Conservation (phyloP, 1,284 basidiomycete genomes). For the Tilletia setariae region DNA sequence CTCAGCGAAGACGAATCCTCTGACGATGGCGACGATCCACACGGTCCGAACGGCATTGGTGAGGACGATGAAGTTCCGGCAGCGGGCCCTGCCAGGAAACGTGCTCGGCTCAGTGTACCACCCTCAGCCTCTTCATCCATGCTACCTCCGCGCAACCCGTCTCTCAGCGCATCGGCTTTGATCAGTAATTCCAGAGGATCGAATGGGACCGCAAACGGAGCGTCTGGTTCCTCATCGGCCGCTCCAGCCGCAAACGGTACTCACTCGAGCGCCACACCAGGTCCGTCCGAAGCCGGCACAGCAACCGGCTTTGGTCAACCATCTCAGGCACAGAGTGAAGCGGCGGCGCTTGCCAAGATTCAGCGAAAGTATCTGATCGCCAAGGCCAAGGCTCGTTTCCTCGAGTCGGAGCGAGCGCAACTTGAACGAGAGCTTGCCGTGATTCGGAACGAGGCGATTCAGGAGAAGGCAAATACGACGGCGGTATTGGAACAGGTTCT, state of each 20-base stretch:
- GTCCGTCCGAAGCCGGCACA: not conserved
- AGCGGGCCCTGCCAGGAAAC: not conserved
- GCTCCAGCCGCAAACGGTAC: not conserved
- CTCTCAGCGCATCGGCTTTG: slow-evolving; percentile 3
- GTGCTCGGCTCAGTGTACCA: not conserved
- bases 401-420: slow-evolving; percentile 26
- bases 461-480: slow-evolving; percentile 24
- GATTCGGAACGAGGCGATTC: slow-evolving; percentile 20
- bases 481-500: slow-evolving; percentile 35
- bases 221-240: not conserved
- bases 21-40: not conserved
- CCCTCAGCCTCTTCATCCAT: not conserved
- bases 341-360: slow-evolving; percentile 20
- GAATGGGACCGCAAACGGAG: too few species aligned
- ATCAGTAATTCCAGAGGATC: slow-evolving; percentile 2
- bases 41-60: not conserved
- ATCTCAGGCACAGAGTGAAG: not conserved
- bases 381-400: slow-evolving; percentile 41
- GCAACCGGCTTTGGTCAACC: not conserved
- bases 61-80: not conserved
- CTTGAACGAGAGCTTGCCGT: slow-evolving; percentile 30
- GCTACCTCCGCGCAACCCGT: slow-evolving; percentile 1
- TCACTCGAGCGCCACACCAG: not conserved
- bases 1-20: slow-evolving; percentile 2
- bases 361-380: slow-evolving; percentile 42